phyloP scores from a whole-genome alignment of 495 filamentous ascomycete species.

The Hyaloscypha bicolor region DNA sequence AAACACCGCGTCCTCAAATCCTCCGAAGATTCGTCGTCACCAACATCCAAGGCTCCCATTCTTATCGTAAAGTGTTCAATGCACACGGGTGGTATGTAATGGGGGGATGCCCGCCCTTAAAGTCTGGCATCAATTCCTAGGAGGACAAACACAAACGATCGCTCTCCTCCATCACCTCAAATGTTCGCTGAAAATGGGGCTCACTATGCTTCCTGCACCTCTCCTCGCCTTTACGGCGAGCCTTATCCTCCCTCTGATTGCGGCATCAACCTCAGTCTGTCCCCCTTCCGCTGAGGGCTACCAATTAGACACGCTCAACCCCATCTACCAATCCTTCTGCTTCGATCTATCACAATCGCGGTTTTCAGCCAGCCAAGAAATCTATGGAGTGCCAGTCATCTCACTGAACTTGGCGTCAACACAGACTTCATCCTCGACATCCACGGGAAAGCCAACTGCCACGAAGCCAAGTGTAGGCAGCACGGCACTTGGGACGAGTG shows the following conservation, averaged over 20 bases:
- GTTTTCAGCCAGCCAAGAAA: neutral
- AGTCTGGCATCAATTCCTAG: neutral
- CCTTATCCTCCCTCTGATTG: slow-evolving; percentile 1
- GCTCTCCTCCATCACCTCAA: neutral
- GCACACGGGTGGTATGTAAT: neutral
- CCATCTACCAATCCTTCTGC: neutral
- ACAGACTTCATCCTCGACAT: neutral
- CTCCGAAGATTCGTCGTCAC: neutral
- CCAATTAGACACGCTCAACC: neutral
- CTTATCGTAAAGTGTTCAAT: neutral
- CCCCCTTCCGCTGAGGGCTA: slow-evolving; percentile 5
- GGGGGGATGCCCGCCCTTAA: neutral
- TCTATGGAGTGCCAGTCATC: slow-evolving; percentile 3
- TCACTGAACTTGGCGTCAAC: neutral
- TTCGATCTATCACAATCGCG: neutral
- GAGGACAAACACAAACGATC: neutral
- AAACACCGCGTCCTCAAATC: neutral
- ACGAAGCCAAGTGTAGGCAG: slow-evolving; percentile 7
- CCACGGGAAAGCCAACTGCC: neutral
- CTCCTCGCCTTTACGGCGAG: slow-evolving; percentile 10
- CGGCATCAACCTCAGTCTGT: neutral
- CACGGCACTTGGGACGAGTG: slow-evolving; percentile 13
- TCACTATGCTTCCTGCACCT: slow-evolving; percentile 12
- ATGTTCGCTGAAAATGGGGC: no score
- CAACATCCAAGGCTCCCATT: neutral